A percentile compares a stretch with the other conserved stretches of the same genome.
These are phyloP conservation scores for Raffaelea deltoideospora DNA, from an alignment of 2,329 filamentous ascomycete species.

Conservation along the genomic window DNA sequence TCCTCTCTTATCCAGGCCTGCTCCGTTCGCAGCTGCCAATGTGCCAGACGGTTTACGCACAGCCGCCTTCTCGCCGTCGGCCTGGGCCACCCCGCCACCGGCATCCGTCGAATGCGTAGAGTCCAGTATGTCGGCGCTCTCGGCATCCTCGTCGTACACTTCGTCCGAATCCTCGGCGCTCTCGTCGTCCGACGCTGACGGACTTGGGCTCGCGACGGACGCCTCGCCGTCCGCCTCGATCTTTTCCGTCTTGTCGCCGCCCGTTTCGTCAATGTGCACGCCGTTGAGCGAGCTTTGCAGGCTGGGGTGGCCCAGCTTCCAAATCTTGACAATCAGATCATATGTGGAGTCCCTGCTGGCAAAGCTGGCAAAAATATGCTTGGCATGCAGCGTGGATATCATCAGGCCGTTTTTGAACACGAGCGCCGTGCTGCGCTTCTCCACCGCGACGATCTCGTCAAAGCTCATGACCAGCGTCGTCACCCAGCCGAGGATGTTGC, in stretches of 20 bases:
- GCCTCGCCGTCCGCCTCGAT: constrained; percentile 42
- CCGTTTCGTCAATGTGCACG: constrained; percentile 63
- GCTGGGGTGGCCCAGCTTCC: constrained; percentile 91
- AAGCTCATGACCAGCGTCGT: constrained; percentile 97
- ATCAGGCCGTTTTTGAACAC: constrained; percentile 96
- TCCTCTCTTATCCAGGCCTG: constrained; percentile 35
- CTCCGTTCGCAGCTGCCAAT: constrained; percentile 27
- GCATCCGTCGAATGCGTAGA: constrained; percentile 23
- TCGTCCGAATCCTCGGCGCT: constrained; percentile 61
- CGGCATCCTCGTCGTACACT: constrained; percentile 64
- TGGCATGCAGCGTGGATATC: constrained; percentile 88
- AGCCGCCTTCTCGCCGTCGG: constrained; percentile 45
- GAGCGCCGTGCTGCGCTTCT: constrained; percentile 90
- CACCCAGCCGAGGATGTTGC: constrained; percentile 96
- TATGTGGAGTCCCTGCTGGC: constrained; percentile 91
- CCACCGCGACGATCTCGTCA: constrained; percentile 90
- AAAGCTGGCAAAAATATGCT: constrained; percentile 91
- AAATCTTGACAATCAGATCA: constrained; percentile 92
- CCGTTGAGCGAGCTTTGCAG: constrained; percentile 85
- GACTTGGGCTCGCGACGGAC: constrained; percentile 30
- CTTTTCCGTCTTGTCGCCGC: constrained; percentile 86
- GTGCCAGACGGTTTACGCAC: constrained; percentile 58
- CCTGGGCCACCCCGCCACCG: constrained; percentile 30
- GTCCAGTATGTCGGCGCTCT: constrained; percentile 45
- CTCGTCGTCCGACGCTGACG: constrained; percentile 40